Evolutionary conservation across 495 filamentous ascomycete genomes (phyloP), one percentile per base, ranked within the genome.

Genomic region (Evernia prunastri): DNA sequence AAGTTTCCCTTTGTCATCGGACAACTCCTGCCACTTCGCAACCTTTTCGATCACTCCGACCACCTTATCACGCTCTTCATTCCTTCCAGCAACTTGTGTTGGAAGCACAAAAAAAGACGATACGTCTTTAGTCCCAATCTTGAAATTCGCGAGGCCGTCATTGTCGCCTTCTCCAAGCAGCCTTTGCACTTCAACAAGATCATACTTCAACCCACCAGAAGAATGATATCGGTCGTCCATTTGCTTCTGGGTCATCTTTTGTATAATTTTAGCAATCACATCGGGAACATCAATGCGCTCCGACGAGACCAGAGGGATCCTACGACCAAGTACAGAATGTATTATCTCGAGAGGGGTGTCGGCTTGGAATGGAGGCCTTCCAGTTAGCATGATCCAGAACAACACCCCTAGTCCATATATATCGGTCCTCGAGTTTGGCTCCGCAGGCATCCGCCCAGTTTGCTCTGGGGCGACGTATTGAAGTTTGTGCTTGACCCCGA

Each of bases 401-500:
- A 96, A 73, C 60, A 95, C 82, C 17, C 92, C 92, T 3, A 96
- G 79, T 3, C 89, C 89, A 72, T 96, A 96, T 40, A 96, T 92
- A 74, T 96, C 92, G 13, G 91, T 96, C 54, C 92, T 82, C 61
- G 84, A 89, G 75, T 96, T 91, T 1, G 92, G 92, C 69, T 94
- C 90, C 23, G 88, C 90, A 4, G 90, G 88, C 83, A 95, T 87
- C 20, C 92, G 85, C 31, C 92, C 92, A 18, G 91, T 96, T 78
- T 96, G 91, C 68, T 96, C 92, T 0, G 92, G 90, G 51, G 89
- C 91, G 72, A 96, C 91, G 69, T 87, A 95, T 63, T 90, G 84
- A 27, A 96, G 77, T 74, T 94, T 95, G 67, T 89, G 87, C 71
- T 89, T 89, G 33, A 89, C 87, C 0, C 91, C 91, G 42, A 90